Evolutionary conservation across 441 rosid genomes (phyloP).

Genomic region (Erodium trifolium): DNA sequence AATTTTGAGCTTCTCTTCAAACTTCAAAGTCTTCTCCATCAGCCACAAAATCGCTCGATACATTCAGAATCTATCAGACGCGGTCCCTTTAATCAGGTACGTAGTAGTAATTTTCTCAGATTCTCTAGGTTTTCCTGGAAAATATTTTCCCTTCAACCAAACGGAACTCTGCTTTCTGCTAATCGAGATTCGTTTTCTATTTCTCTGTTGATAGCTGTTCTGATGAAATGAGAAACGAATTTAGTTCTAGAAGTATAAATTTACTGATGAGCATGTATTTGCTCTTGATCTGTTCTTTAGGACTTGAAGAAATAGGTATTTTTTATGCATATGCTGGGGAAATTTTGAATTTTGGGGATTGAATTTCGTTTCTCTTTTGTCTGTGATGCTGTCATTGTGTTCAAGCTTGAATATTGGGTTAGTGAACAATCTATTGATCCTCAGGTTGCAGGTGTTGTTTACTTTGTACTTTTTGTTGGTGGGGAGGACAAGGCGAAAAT

Average conservation of each 20-base stretch:
- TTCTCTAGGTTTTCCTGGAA: not conserved
- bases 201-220: not conserved
- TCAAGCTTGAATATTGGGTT: not conserved
- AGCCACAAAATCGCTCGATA: not conserved
- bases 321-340: not conserved
- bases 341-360: not conserved
- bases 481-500: conserved; percentile 22
- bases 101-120: not conserved
- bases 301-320: not conserved
- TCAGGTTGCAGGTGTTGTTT: not conserved
- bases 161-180: not conserved
- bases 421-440: not conserved
- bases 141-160: too few relatives aligned
- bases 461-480: conserved; percentile 1
- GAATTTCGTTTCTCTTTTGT: too few relatives aligned
- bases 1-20: not conserved
- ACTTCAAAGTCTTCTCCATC: conserved; percentile 1
- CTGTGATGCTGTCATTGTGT: not conserved
- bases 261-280: not conserved
- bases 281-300: not conserved
- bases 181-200: conserved; percentile 7
- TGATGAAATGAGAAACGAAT: not conserved
- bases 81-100: conserved; percentile 1
- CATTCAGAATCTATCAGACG: conserved; percentile 8
- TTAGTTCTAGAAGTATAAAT: not conserved